Conservation (phyloP, 176 grass and related monocot genomes). For the Hsuehochloa calcarea region DNA sequence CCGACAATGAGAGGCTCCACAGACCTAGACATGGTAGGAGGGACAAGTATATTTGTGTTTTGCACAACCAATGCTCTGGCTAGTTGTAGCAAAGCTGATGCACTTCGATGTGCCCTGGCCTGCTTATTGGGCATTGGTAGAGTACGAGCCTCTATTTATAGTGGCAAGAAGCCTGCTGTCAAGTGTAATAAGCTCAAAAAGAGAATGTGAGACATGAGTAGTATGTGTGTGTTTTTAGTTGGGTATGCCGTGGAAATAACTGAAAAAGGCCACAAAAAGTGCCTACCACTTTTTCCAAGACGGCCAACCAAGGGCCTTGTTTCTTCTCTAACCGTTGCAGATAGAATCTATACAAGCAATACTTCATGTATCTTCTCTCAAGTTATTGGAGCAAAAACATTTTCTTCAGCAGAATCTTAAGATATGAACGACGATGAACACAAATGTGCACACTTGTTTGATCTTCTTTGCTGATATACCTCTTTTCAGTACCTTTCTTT, state of each 20-base stretch:
- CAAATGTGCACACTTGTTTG: background rate
- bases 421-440: background rate
- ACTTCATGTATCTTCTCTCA: background rate
- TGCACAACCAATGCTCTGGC: slow-evolving; percentile 28
- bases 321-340: slow-evolving; percentile 24
- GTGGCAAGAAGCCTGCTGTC: slow-evolving; percentile 14
- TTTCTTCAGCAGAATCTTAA: background rate
- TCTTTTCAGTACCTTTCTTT: background rate
- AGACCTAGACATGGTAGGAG: slow-evolving; percentile 62
- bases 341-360: slow-evolving; percentile 24
- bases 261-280: slow-evolving; percentile 30
- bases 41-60: slow-evolving; percentile 20
- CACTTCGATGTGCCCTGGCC: background rate
- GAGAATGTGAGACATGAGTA: slow-evolving; percentile 32
- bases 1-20: slow-evolving; percentile 72
- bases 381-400: background rate
- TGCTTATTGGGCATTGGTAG: slow-evolving; percentile 42
- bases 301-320: slow-evolving; percentile 17
- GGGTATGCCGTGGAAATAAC: slow-evolving; percentile 27
- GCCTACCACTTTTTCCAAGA: slow-evolving; percentile 21
- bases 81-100: slow-evolving; percentile 16
- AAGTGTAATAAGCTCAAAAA: slow-evolving; percentile 28
- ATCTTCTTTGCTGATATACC: background rate
- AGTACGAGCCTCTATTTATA: slow-evolving; percentile 58
- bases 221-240: slow-evolving; percentile 37